These are phyloP conservation scores for Sporothrix variecibatus DNA, from an alignment of 2,329 filamentous ascomycete genomes.

Conservation along the genomic window DNA sequence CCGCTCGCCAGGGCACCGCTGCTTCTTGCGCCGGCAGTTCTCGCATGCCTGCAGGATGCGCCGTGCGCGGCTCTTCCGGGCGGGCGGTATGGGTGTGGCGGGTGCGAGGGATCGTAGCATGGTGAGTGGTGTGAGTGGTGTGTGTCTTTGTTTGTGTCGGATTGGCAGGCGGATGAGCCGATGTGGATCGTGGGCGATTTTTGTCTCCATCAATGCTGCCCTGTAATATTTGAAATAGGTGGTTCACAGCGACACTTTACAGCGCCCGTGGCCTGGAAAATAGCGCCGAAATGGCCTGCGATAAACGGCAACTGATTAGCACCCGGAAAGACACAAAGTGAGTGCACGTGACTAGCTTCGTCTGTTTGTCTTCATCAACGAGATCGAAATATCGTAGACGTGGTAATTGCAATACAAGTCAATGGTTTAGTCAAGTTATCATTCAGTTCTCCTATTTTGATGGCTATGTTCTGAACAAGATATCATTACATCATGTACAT, in stretches of 20 bases:
- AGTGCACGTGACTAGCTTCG: neutral
- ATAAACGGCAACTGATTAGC: neutral
- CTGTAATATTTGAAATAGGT: too few relatives aligned
- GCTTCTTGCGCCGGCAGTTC: slow-evolving; percentile 19
- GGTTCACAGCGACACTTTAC: neutral
- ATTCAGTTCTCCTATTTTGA: too few relatives aligned
- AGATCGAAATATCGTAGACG: too few relatives aligned
- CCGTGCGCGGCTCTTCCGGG: neutral
- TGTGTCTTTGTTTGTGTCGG: neutral
- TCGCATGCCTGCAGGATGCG: slow-evolving; percentile 14
- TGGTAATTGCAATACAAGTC: too few relatives aligned
- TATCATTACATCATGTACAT: too few relatives aligned
- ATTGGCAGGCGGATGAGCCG: too few relatives aligned
- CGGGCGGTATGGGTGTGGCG: neutral
- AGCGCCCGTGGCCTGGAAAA: neutral
- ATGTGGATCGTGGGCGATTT: too few relatives aligned
- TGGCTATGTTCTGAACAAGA: too few relatives aligned
- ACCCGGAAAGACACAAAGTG: neutral
- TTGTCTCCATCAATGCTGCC: too few relatives aligned
- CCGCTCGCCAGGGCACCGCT: slow-evolving; percentile 13
- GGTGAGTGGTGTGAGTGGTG: too few relatives aligned
- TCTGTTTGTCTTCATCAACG: neutral
- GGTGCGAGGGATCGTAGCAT: neutral
- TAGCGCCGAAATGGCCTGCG: neutral
- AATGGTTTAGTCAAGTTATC: too few relatives aligned